Conservation (phyloP, 768 basidiomycete genomes). For the Cyclocybe cylindracea region DNA sequence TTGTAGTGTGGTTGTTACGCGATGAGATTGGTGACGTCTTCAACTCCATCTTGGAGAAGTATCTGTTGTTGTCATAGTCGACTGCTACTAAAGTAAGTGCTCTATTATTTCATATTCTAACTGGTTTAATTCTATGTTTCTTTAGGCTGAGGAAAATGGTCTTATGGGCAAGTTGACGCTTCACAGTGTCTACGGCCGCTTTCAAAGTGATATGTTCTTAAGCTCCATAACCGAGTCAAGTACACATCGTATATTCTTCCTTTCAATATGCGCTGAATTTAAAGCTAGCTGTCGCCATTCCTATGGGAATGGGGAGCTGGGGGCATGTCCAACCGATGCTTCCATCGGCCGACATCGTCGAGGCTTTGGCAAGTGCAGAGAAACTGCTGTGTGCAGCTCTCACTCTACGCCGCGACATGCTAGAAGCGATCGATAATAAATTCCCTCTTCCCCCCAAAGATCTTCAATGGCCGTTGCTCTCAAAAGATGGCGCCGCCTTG, state of each 20-base stretch:
- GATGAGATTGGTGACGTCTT: constrained; percentile 56
- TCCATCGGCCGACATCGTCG: constrained; percentile 57
- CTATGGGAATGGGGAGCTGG: constrained; percentile 69
- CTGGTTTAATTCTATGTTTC: background rate
- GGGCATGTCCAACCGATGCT: constrained; percentile 37
- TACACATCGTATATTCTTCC: constrained; percentile 37
- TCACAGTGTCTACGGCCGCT: constrained; percentile 73
- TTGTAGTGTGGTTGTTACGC: constrained; percentile 65
- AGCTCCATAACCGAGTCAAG: constrained; percentile 91
- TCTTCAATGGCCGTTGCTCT: constrained; percentile 69
- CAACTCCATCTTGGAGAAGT: constrained; percentile 54
- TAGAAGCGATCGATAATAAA: constrained; percentile 80
- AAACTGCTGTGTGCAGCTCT: constrained; percentile 70
- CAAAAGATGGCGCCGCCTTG: constrained; percentile 42
- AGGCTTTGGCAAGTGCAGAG: constrained; percentile 67
- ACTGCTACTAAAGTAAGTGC: constrained; percentile 54
- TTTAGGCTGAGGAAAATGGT: constrained; percentile 72
- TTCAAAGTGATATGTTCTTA: constrained; percentile 85
- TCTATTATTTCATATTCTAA: background rate
- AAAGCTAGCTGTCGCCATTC: constrained; percentile 73
- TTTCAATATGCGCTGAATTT: background rate
- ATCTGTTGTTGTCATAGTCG: constrained; percentile 57
- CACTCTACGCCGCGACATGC: constrained; percentile 82
- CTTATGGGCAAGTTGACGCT: constrained; percentile 80
- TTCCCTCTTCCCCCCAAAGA: constrained; percentile 61